A percentile compares a stretch with the other conserved stretches of the same genome.
Conservation (phyloP, 306 rosid genomes). For the Glycine tomentella region DNA sequence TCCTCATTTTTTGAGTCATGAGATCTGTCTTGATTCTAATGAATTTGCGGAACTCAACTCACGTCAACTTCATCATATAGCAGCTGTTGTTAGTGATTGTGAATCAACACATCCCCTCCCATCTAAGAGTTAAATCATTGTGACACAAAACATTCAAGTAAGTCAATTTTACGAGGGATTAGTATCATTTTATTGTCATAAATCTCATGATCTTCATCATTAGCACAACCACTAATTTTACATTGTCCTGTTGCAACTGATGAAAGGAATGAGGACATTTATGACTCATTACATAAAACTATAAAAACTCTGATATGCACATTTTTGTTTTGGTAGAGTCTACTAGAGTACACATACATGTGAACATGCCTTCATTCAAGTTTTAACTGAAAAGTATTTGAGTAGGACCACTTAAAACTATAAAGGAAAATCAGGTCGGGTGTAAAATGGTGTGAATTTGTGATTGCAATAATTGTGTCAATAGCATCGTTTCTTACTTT, state of each 20-base stretch:
- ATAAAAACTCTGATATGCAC: neutral
- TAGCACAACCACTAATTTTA: neutral
- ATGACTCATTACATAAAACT: neutral
- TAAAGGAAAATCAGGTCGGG: neutral
- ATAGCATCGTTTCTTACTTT: slow-evolving; percentile 30
- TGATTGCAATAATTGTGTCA: slow-evolving; percentile 35
- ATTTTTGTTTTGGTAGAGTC: slow-evolving; percentile 7
- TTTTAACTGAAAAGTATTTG: neutral
- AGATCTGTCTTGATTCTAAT: too few relatives aligned
- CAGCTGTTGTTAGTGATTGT: too few relatives aligned
- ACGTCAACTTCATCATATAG: too few relatives aligned
- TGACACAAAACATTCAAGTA: neutral
- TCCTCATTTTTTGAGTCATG: too few relatives aligned
- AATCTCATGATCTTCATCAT: slow-evolving; percentile 14
- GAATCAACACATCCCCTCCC: neutral
- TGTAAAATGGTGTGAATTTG: slow-evolving; percentile 13
- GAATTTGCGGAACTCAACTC: neutral
- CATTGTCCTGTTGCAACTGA: neutral
- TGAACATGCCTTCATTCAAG: neutral
- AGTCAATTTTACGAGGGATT: neutral
- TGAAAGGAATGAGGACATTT: slow-evolving; percentile 12
- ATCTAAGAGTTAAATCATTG: neutral
- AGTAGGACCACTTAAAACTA: slow-evolving; percentile 3
- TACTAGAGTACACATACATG: neutral
- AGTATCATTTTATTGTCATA: neutral